Evolutionary conservation across 495 filamentous ascomycete species (phyloP).

Genomic region (Bryoglossum gracile): DNA sequence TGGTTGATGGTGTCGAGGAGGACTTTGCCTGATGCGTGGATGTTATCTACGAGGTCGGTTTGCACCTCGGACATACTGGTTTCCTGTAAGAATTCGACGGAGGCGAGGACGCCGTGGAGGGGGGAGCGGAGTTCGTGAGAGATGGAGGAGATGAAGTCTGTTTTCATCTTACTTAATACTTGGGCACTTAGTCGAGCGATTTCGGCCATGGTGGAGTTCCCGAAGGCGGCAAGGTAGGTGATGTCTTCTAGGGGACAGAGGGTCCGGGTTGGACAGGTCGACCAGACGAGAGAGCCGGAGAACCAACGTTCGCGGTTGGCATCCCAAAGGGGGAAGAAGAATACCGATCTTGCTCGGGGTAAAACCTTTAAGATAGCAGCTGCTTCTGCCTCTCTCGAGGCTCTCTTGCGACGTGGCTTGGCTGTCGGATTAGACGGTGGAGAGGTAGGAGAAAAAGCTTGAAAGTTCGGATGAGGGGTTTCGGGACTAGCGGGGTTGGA

Average conservation of each 20-base stretch:
- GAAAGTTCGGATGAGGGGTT: constrained; percentile 1
- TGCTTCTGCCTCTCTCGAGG: constrained; percentile 20
- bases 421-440: constrained; percentile 4
- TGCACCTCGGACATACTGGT: constrained; percentile 45
- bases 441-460: background rate
- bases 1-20: constrained; percentile 76
- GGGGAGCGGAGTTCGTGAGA: constrained; percentile 76
- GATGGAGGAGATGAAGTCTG: constrained; percentile 63
- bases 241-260: constrained; percentile 43
- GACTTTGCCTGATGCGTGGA: constrained; percentile 68
- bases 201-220: constrained; percentile 47
- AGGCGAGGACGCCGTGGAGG: constrained; percentile 51
- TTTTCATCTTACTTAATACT: constrained; percentile 45
- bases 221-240: constrained; percentile 46
- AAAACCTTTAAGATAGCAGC: constrained; percentile 27
- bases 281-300: constrained; percentile 61
- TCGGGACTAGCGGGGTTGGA: constrained; percentile 18
- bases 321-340: constrained; percentile 64
- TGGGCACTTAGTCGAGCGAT: constrained; percentile 43
- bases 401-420: constrained; percentile 17
- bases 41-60: constrained; percentile 57
- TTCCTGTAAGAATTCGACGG: constrained; percentile 60
- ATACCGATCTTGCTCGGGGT: constrained; percentile 45
- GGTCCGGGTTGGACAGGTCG: constrained; percentile 32
- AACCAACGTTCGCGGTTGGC: constrained; percentile 63